A percentile compares a stretch with the other conserved stretches of the same genome.
Evolutionary conservation across 345 rosid species (phyloP).

Genomic region (Bruguiera sexangula): DNA sequence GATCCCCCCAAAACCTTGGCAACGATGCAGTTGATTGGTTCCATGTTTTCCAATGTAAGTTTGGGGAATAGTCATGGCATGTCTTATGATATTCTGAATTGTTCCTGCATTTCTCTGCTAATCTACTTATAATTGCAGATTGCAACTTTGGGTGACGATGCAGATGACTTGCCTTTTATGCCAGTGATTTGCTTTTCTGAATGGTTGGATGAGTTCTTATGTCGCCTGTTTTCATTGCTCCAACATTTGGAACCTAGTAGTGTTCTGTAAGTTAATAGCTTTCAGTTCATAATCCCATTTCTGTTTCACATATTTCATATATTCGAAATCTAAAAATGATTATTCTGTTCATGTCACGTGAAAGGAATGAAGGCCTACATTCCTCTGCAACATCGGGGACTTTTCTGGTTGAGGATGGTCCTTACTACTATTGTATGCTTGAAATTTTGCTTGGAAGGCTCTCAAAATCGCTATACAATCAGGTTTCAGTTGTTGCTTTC

Average conservation of each 20-base stretch:
- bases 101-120: not conserved
- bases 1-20: constrained; percentile 99
- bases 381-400: constrained; percentile 93
- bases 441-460: constrained; percentile 92
- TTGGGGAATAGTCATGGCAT: constrained; percentile 8
- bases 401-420: constrained; percentile 97
- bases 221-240: constrained; percentile 82
- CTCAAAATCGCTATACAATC: constrained; percentile 75
- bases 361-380: constrained; percentile 88
- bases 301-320: not conserved
- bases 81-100: constrained; percentile 1
- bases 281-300: not conserved
- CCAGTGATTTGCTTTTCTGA: constrained; percentile 79
- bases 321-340: not conserved
- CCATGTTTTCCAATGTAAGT: constrained; percentile 96
- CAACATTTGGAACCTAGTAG: constrained; percentile 91
- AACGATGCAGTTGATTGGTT: constrained; percentile 93
- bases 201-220: constrained; percentile 95
- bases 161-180: constrained; percentile 60
- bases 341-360: constrained; percentile 22
- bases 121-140: constrained; percentile 43
- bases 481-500: constrained; percentile 45
- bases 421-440: constrained; percentile 95
- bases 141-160: constrained; percentile 71
- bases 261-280: constrained; percentile 62